Evolutionary conservation across 2,329 filamentous ascomycete genomes (phyloP), one percentile per base, ranked within the genome.

Genomic region (Rhynchosporium secalis): DNA sequence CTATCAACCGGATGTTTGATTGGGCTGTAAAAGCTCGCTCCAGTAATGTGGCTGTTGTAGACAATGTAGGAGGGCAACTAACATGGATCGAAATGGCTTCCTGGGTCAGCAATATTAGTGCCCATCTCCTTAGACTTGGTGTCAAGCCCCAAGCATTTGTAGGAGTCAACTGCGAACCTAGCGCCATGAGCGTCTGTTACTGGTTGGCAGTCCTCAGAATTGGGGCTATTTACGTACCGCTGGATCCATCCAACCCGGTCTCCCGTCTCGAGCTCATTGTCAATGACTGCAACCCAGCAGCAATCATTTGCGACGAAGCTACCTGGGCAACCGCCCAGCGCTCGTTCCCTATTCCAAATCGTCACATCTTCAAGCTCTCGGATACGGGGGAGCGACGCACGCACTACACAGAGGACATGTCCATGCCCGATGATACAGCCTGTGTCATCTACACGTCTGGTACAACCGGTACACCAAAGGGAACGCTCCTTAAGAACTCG

Each of bases 381-480:
- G 60, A 62, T 33, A 58, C 59, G 28, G 55, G 47, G 7, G 55
- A 49, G 38, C 52, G 51, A 45, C 56, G 56, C 41, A 60, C 36
- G 9, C 40, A 54, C 31, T 45, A 52, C 48, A 60, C 58, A 3
- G 49, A 52, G 26, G 58, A 60, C 20, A 45, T 60, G 38, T 60
- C 58, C 9, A 47, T 46, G n/a, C 49, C 58, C 7, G 29, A 61
- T 7, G 43, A 40, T 36, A 54, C 54, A 29, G 62, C 62, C 4
- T 54, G 52, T 26, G 31, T 63, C 3, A 54, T 68, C 38, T 70
- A 61, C 60, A 69, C 69, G 29, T 66, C 63, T 20, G 69, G 69
- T n/a, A 63, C 66, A 1, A 71, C 68, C 33, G 69, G 69, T 45
- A 70, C 48, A 0, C 79, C 79, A 1, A 81, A 81, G 68, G 78